Evolutionary conservation across 192 early-diverging fungal species (phyloP).

Genomic region (Backusella luteola): DNA sequence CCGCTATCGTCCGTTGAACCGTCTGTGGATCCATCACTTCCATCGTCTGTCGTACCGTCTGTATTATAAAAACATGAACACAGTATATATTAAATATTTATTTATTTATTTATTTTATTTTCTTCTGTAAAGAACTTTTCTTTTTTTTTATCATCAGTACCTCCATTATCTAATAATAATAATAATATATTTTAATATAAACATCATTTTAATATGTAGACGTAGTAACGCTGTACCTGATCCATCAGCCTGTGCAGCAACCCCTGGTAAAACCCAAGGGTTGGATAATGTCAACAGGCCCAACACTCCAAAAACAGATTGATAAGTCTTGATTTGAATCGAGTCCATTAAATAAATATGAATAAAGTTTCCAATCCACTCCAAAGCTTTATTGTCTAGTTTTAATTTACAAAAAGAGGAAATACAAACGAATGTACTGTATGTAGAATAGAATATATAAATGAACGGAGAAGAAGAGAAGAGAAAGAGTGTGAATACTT

Average conservation of each 20-base stretch:
- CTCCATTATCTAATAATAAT: neutral
- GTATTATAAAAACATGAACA: slow-evolving; percentile 4
- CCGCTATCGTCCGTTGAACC: neutral
- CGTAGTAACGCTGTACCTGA: neutral
- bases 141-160: neutral
- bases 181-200: neutral
- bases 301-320: neutral
- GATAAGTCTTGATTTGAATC: slow-evolving; percentile 3
- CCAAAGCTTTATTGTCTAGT: neutral
- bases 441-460: neutral
- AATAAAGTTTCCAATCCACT: neutral
- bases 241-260: neutral
- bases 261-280: neutral
- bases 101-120: neutral
- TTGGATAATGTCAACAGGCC: neutral
- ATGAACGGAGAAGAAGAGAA: neutral
- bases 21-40: neutral
- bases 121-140: neutral
- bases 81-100: neutral
- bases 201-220: neutral
- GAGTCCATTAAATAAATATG: neutral
- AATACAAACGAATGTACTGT: neutral
- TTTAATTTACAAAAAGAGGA: neutral
- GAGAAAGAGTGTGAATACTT: neutral
- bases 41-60: neutral